Conservation (phyloP, 2,329 filamentous ascomycete species). For the Penicillium sp. region DNA sequence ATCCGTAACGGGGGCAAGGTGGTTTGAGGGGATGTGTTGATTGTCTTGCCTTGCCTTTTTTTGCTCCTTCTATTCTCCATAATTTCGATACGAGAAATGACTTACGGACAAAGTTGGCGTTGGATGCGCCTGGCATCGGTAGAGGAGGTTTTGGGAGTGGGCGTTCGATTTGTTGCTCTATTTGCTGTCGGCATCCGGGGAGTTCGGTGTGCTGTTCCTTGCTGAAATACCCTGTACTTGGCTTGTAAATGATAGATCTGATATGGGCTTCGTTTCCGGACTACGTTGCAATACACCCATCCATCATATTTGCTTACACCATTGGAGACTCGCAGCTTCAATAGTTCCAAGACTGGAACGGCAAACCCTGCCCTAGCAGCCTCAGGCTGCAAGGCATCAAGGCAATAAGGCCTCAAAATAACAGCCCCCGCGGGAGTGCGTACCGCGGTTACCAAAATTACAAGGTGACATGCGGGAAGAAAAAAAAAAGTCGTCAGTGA, state of each 20-base stretch:
- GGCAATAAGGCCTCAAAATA: not conserved
- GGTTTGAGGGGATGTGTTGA: conserved; percentile 7
- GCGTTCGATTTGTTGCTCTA: not conserved
- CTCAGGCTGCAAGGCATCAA: not conserved
- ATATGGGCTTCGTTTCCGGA: not conserved
- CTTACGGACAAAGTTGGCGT: not conserved
- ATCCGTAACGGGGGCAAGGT: conserved; percentile 37
- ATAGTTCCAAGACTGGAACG: no score
- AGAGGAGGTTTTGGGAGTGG: not conserved
- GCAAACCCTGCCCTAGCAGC: conserved; percentile 2
- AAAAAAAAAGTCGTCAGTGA: conserved; percentile 6
- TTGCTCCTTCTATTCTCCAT: not conserved
- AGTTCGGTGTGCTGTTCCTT: not conserved
- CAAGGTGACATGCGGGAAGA: not conserved
- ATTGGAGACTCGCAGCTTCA: not conserved
- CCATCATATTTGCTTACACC: not conserved
- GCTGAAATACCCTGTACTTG: conserved; percentile 9
- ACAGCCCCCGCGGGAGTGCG: conserved; percentile 1
- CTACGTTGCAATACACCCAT: no score
- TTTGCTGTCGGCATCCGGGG: conserved; percentile 4
- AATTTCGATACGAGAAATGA: not conserved
- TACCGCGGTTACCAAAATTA: conserved; percentile 6
- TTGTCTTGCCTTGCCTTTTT: no score
- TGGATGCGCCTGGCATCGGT: conserved; percentile 1
- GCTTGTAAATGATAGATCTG: conserved; percentile 4